Base-by-base conservation (phyloP, 2,329 filamentous ascomycete genomes). In the Fonsecaea nubica region DNA sequence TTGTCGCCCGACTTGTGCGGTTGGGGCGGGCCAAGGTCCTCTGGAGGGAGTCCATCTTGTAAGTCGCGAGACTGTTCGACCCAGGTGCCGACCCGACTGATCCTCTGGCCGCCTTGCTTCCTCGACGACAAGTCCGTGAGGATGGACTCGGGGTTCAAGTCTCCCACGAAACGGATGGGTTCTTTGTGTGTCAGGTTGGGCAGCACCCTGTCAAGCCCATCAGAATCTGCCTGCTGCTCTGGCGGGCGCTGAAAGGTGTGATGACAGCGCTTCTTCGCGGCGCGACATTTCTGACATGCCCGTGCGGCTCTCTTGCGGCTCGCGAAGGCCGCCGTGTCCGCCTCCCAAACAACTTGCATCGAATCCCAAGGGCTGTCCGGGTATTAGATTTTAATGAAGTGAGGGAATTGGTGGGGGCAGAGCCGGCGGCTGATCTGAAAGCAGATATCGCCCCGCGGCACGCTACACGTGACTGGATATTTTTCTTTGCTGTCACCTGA, bases 111-210 rank as follows among this genome's bases (percentile, higher is more conserved):
- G 35, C 67, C 70, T 35, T 71, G 63, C 5, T 60, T 57, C 18
- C 69, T 57, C 12, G 67, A 63, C n/a, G 69, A 69, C 30, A 72
- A 57, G 35, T 72, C 70, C 21, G 70, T 77, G 18, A 80, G 77
- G 6, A 78, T 72, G 36, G 78, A 76, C 71, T 80, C 78, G 6
- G 78, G 78, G 60, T 80, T 80, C 1, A 79, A 72, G 60, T 80
- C 77, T 35, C 78, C 78, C 25, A 80, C 78, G 57, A 80, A 80
- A 18, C 77, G 75, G 13, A 72, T 67, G 13, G 69, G 70, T 58
- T 72, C 70, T 60, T 72, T 73, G 60, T 72, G 71, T 38, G 63
- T 71, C 48, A 72, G 65, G 36, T 72, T 71, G 52, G 71, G 70
- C 7, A 71, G 64, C 7, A 72, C 67, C 42, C 68, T 62, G 25